phyloP scores from a whole-genome alignment of 78 protist genomes.

The Isochrysis galbana region DNA sequence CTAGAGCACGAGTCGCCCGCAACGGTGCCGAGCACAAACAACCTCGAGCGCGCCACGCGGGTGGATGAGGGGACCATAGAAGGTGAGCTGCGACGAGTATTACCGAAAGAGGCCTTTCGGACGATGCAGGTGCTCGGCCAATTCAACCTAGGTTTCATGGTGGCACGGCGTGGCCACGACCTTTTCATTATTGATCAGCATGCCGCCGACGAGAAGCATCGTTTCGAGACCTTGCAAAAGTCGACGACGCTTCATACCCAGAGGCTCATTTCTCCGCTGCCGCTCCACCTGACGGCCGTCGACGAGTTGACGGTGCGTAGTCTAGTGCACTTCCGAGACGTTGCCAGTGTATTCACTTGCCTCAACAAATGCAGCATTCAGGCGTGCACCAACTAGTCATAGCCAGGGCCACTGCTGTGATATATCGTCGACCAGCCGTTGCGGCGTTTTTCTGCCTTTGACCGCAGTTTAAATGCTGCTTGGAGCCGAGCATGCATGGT shows the following conservation, averaged over 20 bases:
- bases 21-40: neutral
- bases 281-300: conserved; percentile 54
- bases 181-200: conserved; percentile 91
- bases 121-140: conserved; percentile 87
- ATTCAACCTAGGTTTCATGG: conserved; percentile 91
- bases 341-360: too few relatives aligned
- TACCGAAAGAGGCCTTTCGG: conserved; percentile 59
- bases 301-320: conserved; percentile 66
- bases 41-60: conserved; percentile 12
- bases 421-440: too few relatives aligned
- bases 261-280: conserved; percentile 36
- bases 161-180: conserved; percentile 69
- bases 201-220: conserved; percentile 95
- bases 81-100: neutral
- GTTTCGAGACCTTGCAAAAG: conserved; percentile 72
- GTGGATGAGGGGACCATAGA: neutral
- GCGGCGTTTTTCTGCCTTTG: too few relatives aligned
- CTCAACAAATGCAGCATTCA: too few relatives aligned
- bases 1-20: too few relatives aligned
- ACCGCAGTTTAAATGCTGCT: too few relatives aligned
- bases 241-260: conserved; percentile 30
- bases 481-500: too few relatives aligned
- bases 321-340: too few relatives aligned
- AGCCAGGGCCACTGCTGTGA: too few relatives aligned
- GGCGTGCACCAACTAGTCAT: too few relatives aligned